phyloP scores from a whole-genome alignment of 768 basidiomycete species.

The Leccinum uliginosum region DNA sequence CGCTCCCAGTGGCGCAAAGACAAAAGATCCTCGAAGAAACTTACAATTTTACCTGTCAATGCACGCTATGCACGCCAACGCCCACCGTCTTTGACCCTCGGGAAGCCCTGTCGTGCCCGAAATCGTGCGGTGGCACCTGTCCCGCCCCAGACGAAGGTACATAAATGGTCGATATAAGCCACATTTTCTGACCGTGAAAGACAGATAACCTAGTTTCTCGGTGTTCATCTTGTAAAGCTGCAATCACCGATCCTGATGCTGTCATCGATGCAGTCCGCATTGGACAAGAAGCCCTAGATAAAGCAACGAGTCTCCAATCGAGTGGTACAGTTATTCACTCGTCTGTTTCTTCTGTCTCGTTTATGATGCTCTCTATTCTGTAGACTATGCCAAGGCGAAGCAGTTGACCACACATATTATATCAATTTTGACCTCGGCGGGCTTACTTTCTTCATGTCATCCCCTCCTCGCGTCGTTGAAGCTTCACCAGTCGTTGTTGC shows the following conservation, averaged over 20 bases:
- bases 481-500: conserved; percentile 66
- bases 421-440: conserved; percentile 55
- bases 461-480: conserved; percentile 73
- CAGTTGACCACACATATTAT: conserved; percentile 63
- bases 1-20: conserved; percentile 55
- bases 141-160: conserved; percentile 58
- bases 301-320: conserved; percentile 60
- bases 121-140: conserved; percentile 62
- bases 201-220: conserved; percentile 45
- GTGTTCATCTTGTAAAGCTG: conserved; percentile 54
- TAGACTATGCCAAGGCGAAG: conserved; percentile 58
- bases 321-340: conserved; percentile 38
- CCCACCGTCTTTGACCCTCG: conserved; percentile 50
- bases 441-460: conserved; percentile 62
- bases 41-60: conserved; percentile 76
- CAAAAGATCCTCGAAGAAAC: conserved; percentile 59
- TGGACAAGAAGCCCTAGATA: conserved; percentile 71
- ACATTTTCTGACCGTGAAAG: not conserved
- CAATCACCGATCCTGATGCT: conserved; percentile 45
- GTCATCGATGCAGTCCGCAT: conserved; percentile 62
- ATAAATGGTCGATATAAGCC: not conserved
- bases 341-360: not conserved
- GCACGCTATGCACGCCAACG: conserved; percentile 47
- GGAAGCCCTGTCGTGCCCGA: conserved; percentile 65
- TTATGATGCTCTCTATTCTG: not conserved